Conservation (phyloP, 2,329 filamentous ascomycete genomes). For the Penicillium aurantiogriseum region DNA sequence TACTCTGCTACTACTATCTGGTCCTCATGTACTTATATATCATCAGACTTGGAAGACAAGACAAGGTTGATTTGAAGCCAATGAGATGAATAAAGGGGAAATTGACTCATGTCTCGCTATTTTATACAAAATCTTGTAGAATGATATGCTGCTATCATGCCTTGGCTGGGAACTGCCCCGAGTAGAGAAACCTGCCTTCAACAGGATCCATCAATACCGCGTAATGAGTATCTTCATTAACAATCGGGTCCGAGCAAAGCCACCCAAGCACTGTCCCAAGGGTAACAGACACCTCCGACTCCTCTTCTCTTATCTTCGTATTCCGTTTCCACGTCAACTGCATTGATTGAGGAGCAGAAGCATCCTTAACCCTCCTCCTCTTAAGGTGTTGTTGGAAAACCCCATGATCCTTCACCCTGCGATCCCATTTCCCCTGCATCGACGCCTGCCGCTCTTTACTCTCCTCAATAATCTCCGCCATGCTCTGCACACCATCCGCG, state of each 20-base stretch:
- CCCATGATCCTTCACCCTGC: conserved; percentile 22
- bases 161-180: conserved; percentile 27
- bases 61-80: background rate
- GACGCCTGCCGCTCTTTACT: conserved; percentile 36
- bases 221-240: conserved; percentile 60
- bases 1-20: background rate
- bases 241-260: conserved; percentile 53
- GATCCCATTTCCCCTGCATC: conserved; percentile 42
- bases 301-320: conserved; percentile 1
- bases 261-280: conserved; percentile 45
- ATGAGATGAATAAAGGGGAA: background rate
- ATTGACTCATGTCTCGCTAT: background rate
- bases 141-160: background rate
- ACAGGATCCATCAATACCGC: conserved; percentile 57
- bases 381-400: conserved; percentile 1
- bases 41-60: background rate
- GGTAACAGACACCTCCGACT: conserved; percentile 26
- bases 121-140: background rate
- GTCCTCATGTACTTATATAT: conserved; percentile 10
- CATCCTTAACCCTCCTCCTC: background rate
- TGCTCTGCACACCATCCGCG: conserved; percentile 13
- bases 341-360: conserved; percentile 13
- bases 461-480: conserved; percentile 34
- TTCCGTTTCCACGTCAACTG: conserved; percentile 10
- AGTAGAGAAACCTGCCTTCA: conserved; percentile 49